Conservation (phyloP, 805 yeast genomes). For the Candida wancherniae region DNA sequence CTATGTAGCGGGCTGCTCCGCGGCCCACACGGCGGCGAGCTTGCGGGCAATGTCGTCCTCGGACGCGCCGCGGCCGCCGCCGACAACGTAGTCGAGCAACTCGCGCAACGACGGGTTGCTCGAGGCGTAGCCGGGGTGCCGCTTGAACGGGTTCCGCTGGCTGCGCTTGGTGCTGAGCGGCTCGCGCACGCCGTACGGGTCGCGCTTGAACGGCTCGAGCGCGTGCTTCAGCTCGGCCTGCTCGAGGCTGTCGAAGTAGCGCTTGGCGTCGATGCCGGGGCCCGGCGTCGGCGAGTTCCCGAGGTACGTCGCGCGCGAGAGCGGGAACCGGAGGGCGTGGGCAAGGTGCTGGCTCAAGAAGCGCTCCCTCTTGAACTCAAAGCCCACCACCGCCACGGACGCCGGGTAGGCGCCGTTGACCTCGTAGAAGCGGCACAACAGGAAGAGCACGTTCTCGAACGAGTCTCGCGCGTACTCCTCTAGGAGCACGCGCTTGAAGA, state of each 20-base stretch:
- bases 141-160: slow-evolving; percentile 53
- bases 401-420: slow-evolving; percentile 44
- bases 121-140: slow-evolving; percentile 33
- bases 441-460: slow-evolving; percentile 67
- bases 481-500: slow-evolving; percentile 31
- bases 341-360: slow-evolving; percentile 51
- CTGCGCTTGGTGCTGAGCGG: slow-evolving; percentile 45
- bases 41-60: too few species aligned
- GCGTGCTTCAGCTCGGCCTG: slow-evolving; percentile 52
- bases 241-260: slow-evolving; percentile 46
- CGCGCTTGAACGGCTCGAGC: slow-evolving; percentile 45
- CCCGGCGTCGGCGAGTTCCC: slow-evolving; percentile 56
- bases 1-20: too few species aligned
- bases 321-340: slow-evolving; percentile 42
- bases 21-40: too few species aligned
- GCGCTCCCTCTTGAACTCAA: slow-evolving; percentile 64
- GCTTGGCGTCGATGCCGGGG: slow-evolving; percentile 15
- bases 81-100: too few species aligned
- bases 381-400: slow-evolving; percentile 58
- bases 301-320: slow-evolving; percentile 39
- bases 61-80: too few species aligned
- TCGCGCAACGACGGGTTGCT: slow-evolving; percentile 21
- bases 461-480: slow-evolving; percentile 81
- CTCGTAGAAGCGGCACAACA: slow-evolving; percentile 51
- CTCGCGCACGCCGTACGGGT: slow-evolving; percentile 52